phyloP scores from a whole-genome alignment of 148 eudicot genomes.

The Rhododendron henanense region DNA sequence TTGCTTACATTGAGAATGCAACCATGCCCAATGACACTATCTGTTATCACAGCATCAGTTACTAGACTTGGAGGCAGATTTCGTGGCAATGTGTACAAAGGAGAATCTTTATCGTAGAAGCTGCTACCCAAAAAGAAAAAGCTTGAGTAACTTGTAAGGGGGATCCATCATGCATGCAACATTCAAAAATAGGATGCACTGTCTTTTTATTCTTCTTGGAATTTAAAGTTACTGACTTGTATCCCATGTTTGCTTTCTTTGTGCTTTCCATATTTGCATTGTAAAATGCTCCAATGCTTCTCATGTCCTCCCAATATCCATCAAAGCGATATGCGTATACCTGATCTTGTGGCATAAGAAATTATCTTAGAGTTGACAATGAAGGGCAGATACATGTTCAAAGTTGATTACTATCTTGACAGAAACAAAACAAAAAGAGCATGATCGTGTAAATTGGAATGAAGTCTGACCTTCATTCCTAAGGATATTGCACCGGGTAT shows the following conservation, averaged over 20 bases:
- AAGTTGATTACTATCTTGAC: not conserved
- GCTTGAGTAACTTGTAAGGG: slow-evolving; percentile 13
- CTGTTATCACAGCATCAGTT: slow-evolving; percentile 50
- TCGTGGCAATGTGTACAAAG: slow-evolving; percentile 68
- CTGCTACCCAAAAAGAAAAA: slow-evolving; percentile 36
- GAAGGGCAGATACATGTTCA: not conserved
- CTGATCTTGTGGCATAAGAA: slow-evolving; percentile 28
- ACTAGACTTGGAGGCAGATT: slow-evolving; percentile 60
- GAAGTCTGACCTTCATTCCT: slow-evolving; percentile 66
- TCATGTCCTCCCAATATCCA: slow-evolving; percentile 80
- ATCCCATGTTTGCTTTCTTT: slow-evolving; percentile 36
- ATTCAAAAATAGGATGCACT: not conserved
- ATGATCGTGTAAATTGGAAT: not conserved
- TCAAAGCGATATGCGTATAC: slow-evolving; percentile 58
- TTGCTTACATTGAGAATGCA: slow-evolving; percentile 66
- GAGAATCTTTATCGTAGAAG: slow-evolving; percentile 54
- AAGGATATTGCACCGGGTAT: slow-evolving; percentile 75
- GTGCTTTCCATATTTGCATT: slow-evolving; percentile 60
- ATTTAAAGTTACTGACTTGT: slow-evolving; percentile 41
- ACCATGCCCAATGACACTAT: slow-evolving; percentile 70
- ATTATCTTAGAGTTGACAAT: not conserved
- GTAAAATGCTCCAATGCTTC: slow-evolving; percentile 64
- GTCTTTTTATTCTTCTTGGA: slow-evolving; percentile 8
- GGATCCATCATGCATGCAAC: not conserved
- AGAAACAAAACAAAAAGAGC: not conserved